Conservation (phyloP, 257 asterid genomes). For the Vinca minor region DNA sequence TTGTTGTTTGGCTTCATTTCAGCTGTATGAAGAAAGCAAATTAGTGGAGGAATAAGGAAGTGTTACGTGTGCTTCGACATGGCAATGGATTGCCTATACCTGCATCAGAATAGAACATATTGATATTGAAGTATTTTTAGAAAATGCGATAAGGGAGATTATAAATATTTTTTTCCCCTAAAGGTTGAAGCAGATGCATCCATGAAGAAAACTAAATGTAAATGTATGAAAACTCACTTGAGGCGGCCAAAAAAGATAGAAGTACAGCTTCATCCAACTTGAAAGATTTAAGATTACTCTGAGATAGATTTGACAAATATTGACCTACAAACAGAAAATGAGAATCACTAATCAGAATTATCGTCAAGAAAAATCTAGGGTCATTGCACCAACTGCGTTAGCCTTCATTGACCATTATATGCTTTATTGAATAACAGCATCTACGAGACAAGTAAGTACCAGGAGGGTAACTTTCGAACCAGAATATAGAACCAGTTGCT, state of each 20-base stretch:
- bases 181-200: neutral
- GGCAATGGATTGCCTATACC: constrained; percentile 59
- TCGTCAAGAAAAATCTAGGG: neutral
- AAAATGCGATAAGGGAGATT: neutral
- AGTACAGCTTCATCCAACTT: constrained; percentile 59
- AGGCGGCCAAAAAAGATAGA: constrained; percentile 49
- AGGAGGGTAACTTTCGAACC: constrained; percentile 69
- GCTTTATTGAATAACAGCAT: neutral
- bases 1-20: neutral
- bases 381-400: neutral
- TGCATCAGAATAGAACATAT: constrained; percentile 25
- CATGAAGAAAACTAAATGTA: neutral
- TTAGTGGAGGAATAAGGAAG: constrained; percentile 9
- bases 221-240: constrained; percentile 42
- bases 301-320: constrained; percentile 37
- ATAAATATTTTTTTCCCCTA: too few relatives aligned
- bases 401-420: neutral
- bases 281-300: constrained; percentile 60
- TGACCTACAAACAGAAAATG: constrained; percentile 38
- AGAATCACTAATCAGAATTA: constrained; percentile 6
- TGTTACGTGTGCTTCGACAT: constrained; percentile 61
- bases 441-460: constrained; percentile 29
- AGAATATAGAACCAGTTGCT: constrained; percentile 45
- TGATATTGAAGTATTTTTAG: neutral
- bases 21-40: constrained; percentile 3